Base-by-base conservation (phyloP, 2,329 filamentous ascomycete genomes). In the Cladosporium sp. region DNA sequence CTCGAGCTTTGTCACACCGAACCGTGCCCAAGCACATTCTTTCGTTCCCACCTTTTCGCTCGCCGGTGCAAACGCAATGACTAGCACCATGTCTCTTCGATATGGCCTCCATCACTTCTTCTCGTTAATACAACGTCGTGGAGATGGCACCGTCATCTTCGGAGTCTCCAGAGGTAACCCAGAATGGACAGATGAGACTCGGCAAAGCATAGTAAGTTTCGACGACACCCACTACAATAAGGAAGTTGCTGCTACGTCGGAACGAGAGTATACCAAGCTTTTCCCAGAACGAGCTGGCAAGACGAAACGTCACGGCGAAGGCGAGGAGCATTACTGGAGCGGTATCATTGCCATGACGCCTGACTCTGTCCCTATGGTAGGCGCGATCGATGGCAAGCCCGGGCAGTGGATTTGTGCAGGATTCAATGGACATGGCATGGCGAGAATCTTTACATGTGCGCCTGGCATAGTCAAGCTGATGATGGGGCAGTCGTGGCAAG, bases 341-440 rank as follows among this genome's bases (percentile, higher is more conserved):
- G 82, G 81, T 0, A 81, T 84, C 66, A 78, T 83, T 40, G 81
- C 75, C 14, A 80, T 82, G 80, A 83, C 80, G 16, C 55, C 55
- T 26, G 49, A 84, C 69, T 80, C 75, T 12, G 79, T 83, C 14
- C 81, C 82, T 0, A 79, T 82, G 66, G 73, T 84, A n/a, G 82
- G 82, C 1, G 70, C 71, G 1, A 70, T 84, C 5, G 74, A 79
- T 11, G 74, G 74, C 0, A 66, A 78, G 8, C 75, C 78, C 11
- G 81, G 81, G 4, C 81, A 84, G 62, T 84, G 76, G 70, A 76
- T 84, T 10, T 83, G 81, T 68, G 81, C 81, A n/a, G 81, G 82
- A 0, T 83, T 83, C 66, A 82, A 83, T 68, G 81, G 81, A 0
- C 81, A 83, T 70, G 81, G 81, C 77, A 80, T 80, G 79, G 79